Percentiles rank a stretch among this genome's conserved stretches.
Evolutionary conservation across 2,329 filamentous ascomycete species (phyloP).

Genomic region (Bipolaris gigantea): DNA sequence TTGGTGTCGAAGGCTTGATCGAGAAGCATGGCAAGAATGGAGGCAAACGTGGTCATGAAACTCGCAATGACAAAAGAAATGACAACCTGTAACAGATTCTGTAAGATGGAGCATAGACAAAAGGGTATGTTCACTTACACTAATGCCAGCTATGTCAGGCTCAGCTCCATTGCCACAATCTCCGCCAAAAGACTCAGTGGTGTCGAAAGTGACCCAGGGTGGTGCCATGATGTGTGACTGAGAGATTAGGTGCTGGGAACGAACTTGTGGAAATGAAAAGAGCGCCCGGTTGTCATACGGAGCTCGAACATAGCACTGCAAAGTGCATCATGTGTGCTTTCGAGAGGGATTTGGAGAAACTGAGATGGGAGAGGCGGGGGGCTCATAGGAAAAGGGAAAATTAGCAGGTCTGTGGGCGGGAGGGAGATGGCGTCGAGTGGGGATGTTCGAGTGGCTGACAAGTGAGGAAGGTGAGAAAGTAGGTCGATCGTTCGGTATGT

Average conservation of each 20-base stretch:
- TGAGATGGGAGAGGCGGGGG: not conserved
- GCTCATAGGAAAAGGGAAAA: not conserved
- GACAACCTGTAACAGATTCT: constrained; percentile 26
- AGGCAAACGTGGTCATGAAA: constrained; percentile 34
- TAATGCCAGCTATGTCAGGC: constrained; percentile 36
- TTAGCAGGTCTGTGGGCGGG: not conserved
- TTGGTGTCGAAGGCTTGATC: constrained; percentile 35
- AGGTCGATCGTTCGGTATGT: not conserved
- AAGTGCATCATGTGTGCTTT: not conserved
- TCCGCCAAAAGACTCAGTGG: constrained; percentile 22
- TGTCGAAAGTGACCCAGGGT: constrained; percentile 36
- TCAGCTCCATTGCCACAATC: constrained; percentile 30
- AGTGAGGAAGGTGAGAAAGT: not conserved
- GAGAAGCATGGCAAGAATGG: constrained; percentile 39
- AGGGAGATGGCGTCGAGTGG: not conserved
- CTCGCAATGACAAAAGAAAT: constrained; percentile 36
- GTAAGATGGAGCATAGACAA: not conserved
- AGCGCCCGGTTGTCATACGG: too few relatives aligned
- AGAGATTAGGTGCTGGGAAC: not conserved
- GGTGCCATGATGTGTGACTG: constrained; percentile 22
- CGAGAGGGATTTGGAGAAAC: not conserved
- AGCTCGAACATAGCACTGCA: not conserved
- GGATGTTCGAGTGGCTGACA: not conserved
- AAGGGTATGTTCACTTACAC: constrained; percentile 13
- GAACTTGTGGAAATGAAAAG: not conserved